A percentile compares a stretch with the other conserved stretches of the same genome.
phyloP scores from a whole-genome alignment of 768 basidiomycete species.

The Naganishia antarctica region DNA sequence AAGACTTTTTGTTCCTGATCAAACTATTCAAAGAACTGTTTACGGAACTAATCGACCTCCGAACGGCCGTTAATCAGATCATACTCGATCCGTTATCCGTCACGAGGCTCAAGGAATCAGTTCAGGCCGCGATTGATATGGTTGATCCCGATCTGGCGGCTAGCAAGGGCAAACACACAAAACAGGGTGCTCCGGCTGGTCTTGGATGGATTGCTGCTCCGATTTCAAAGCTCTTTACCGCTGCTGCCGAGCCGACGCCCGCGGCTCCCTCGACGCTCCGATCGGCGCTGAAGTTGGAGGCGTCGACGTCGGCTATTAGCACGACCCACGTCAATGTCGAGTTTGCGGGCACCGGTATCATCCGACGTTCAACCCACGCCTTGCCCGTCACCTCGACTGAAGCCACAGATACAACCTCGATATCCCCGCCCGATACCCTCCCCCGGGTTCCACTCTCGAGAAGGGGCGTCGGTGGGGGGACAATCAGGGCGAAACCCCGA shows the following conservation, averaged over 20 bases:
- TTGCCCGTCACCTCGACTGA: constrained; percentile 12
- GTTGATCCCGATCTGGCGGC: constrained; percentile 40
- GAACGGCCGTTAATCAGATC: constrained; percentile 78
- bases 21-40: constrained; percentile 81
- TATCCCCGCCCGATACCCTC: constrained; percentile 25
- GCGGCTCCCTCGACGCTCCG: constrained; percentile 7
- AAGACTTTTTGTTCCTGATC: constrained; percentile 75
- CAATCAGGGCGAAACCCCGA: background rate
- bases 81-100: constrained; percentile 80
- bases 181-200: constrained; percentile 30
- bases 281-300: constrained; percentile 68
- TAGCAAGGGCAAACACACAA: constrained; percentile 43
- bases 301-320: constrained; percentile 80
- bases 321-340: constrained; percentile 93
- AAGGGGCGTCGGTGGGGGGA: constrained; percentile 22
- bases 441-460: constrained; percentile 17
- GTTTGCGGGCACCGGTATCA: constrained; percentile 69
- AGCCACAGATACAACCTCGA: constrained; percentile 3
- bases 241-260: constrained; percentile 38
- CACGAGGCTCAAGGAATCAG: constrained; percentile 45
- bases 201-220: constrained; percentile 73
- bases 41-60: constrained; percentile 71
- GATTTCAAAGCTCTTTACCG: constrained; percentile 70
- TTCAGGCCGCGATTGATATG: constrained; percentile 54
- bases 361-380: constrained; percentile 51